Base-by-base conservation (phyloP, 164 flowering plant species). In the Dillenia turbinata region DNA sequence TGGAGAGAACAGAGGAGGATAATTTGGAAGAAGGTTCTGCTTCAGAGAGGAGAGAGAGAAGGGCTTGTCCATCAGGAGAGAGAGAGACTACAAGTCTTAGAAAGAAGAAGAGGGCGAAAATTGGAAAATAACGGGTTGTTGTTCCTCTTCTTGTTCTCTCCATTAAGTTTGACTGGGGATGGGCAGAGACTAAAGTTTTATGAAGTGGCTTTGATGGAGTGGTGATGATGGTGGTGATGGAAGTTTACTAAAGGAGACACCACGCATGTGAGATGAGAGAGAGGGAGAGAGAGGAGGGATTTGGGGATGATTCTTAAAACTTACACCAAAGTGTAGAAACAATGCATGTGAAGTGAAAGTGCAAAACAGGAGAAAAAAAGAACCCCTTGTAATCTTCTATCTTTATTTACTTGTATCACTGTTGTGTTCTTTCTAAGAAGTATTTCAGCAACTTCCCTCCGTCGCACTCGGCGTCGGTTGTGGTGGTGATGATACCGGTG, bases 51-150 rank as follows among this genome's bases (percentile, higher is more conserved):
- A 93, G 90, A 54, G 96, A 83, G 52, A 93, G 82, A n/a, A 93
- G 85, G 22, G 92, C 89, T 69, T 83, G 68, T 1, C 98, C 98
- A 71, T 93, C 98, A 8, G 89, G 71, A 22, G 94, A 87, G 8
- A 93, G 77, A 47, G 84, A 82, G 47, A 70, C 55, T 4, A 73
- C 75, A 1, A 53, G 22, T 26, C 14, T 61, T n/a, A 74, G n/a
- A 56, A 62, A 60, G 49, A 71, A 40, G 65, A 75, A 59, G 24
- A 68, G 12, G 49, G 61, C 62, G 43, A 49, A 63, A 22, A 68
- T 19, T n/a, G 43, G 40, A 53, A 40, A 48, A 44, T 49, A 47
- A 43, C 66, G 47, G 45, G 33, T 52, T 14, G 12, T 51, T 56
- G 26, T 33, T 33, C 40, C 6, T 33, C 40, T 33, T 33, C 16